Percentiles rank a stretch among this genome's conserved stretches.
phyloP scores from a whole-genome alignment of 2,329 filamentous ascomycete genomes.

The Aurifilum marmelostoma region DNA sequence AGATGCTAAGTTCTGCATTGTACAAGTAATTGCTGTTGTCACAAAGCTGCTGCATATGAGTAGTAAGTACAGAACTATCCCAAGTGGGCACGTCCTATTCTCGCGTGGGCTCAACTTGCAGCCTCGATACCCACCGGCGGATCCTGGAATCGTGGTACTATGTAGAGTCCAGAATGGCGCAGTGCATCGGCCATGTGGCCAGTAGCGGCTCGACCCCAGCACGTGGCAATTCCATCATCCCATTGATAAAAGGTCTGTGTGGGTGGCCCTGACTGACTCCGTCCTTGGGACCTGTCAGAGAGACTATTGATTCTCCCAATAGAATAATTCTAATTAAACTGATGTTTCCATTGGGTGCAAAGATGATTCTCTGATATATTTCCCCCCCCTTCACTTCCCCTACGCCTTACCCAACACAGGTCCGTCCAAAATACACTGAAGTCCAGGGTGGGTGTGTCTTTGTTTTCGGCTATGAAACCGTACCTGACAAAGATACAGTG shows the following conservation, averaged over 20 bases:
- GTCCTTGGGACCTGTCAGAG: background rate
- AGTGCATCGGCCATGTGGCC: background rate
- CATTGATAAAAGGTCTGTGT: background rate
- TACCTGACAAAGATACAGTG: background rate
- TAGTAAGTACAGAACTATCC: background rate
- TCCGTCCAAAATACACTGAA: background rate
- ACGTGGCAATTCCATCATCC: constrained; percentile 6
- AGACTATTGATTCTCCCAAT: background rate
- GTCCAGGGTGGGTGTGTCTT: background rate
- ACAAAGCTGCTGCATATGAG: background rate
- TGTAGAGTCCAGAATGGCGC: background rate
- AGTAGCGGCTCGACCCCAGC: background rate
- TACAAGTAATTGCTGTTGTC: background rate
- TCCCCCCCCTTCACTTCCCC: background rate
- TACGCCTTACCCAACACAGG: background rate
- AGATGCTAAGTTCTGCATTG: too few species aligned
- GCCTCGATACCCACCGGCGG: background rate
- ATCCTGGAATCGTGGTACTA: constrained; percentile 5
- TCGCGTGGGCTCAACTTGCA: constrained; percentile 8
- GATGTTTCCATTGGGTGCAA: background rate
- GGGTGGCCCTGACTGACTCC: background rate
- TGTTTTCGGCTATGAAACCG: background rate
- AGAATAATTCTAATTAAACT: background rate
- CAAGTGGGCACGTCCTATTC: background rate
- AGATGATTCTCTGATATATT: background rate